Conservation (phyloP, 2,329 filamentous ascomycete genomes). For the Aspergillus flavus region DNA sequence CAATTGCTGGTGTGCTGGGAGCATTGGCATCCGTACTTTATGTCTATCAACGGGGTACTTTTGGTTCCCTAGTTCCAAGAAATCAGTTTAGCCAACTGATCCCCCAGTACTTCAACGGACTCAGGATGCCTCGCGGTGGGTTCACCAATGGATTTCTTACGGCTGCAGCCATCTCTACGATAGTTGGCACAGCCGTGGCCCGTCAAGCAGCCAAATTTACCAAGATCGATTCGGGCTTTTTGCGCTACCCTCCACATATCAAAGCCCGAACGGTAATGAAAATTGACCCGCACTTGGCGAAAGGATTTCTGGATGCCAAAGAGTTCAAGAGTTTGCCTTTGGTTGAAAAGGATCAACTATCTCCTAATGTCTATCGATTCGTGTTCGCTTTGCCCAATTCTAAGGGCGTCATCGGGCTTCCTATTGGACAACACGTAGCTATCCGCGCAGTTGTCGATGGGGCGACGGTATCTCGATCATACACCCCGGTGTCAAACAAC, state of each 20-base stretch:
- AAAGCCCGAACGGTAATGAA: slow-evolving; percentile 44
- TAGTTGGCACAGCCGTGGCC: slow-evolving; percentile 17
- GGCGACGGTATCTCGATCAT: slow-evolving; percentile 53
- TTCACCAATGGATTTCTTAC: slow-evolving; percentile 26
- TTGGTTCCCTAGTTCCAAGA: slow-evolving; percentile 1
- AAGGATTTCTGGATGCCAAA: slow-evolving; percentile 55
- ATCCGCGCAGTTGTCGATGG: slow-evolving; percentile 54
- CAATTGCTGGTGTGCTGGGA: slow-evolving; percentile 16
- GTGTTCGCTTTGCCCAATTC: slow-evolving; percentile 52
- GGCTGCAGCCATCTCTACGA: slow-evolving; percentile 21
- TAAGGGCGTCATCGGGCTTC: slow-evolving; percentile 54
- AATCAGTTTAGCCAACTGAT: slow-evolving; percentile 1
- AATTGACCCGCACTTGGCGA: slow-evolving; percentile 42
- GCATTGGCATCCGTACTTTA: slow-evolving; percentile 38
- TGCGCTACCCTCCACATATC: slow-evolving; percentile 40
- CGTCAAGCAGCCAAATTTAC: slow-evolving; percentile 22
- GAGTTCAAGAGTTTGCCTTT: slow-evolving; percentile 54
- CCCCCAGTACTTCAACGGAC: slow-evolving; percentile 5
- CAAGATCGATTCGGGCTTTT: slow-evolving; percentile 30
- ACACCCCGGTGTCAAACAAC: slow-evolving; percentile 51
- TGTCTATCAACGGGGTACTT: slow-evolving; percentile 23
- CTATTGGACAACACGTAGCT: slow-evolving; percentile 60
- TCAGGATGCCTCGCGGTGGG: slow-evolving; percentile 19
- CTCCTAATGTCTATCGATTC: slow-evolving; percentile 44
- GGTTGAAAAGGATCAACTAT: slow-evolving; percentile 24